phyloP scores from a whole-genome alignment of 805 yeast genomes.

The Myxozyma neotropica region DNA sequence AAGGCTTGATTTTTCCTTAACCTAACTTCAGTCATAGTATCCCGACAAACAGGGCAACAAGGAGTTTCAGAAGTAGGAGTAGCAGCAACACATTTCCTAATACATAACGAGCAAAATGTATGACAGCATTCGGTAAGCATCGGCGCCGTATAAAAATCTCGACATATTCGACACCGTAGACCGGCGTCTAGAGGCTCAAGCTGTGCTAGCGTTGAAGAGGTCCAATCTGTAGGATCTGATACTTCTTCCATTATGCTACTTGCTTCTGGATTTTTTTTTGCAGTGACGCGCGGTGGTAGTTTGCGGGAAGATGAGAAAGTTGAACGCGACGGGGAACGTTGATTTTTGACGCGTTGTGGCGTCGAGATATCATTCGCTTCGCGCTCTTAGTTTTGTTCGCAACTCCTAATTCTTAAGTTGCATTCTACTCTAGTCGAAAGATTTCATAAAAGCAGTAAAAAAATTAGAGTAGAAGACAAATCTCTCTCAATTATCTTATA shows the following conservation, averaged over 20 bases:
- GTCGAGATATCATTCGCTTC: no score
- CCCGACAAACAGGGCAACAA: constrained; percentile 77
- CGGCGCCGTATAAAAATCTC: constrained; percentile 78
- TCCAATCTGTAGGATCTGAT: constrained; percentile 76
- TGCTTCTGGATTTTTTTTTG: not conserved
- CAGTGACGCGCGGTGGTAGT: no score
- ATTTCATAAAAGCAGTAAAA: no score
- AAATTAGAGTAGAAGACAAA: no score
- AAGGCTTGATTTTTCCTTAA: constrained; percentile 65
- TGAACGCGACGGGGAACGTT: not conserved
- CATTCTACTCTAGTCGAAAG: no score
- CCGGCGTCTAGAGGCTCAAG: constrained; percentile 66
- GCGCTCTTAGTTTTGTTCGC: no score
- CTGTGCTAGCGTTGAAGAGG: constrained; percentile 54
- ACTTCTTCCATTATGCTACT: constrained; percentile 1
- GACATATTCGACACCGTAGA: constrained; percentile 83
- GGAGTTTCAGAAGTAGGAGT: constrained; percentile 44
- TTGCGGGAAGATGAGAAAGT: no score
- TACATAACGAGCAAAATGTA: constrained; percentile 85
- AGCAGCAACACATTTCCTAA: constrained; percentile 65
- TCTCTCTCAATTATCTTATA: no score
- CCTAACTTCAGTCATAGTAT: constrained; percentile 68
- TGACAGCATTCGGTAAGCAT: constrained; percentile 87
- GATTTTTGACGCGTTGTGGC: constrained; percentile 5
- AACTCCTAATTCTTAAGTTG: no score